Evolutionary conservation across 2,329 filamentous ascomycete species (phyloP), one percentile per base, ranked within the genome.

Genomic region (Thielaviopsis euricoi): DNA sequence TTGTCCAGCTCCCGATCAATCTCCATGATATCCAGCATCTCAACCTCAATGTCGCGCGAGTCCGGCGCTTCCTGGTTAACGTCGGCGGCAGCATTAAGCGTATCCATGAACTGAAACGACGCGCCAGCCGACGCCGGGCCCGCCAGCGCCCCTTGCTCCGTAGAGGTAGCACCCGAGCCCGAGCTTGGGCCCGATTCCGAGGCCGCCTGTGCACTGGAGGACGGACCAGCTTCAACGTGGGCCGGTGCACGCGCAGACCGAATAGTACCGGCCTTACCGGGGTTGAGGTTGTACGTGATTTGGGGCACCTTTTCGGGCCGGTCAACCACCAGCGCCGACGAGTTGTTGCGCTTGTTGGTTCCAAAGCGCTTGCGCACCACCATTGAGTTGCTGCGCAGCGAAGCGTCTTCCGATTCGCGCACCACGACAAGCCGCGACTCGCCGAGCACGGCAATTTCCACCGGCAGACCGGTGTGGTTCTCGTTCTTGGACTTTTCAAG

Each of bases 21-120:
- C 63, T 81, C 80, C 74, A 82, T 78, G 51, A 85, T 80, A 65
- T 83, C 80, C 63, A 85, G 71, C 72, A 82, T 77, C 67, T 82
- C 79, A 29, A 74, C 72, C 64, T 82, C 79, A 13, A 81, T 72
- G 58, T 82, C 74, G 33, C 79, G 70, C 25, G 71, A 70, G 55
- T 56, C 59, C 15, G 52, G 49, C 22, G 26, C 52, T 43, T 78
- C 75, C 37, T 75, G 73, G 22, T 70, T 70, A 6, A 70, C 67
- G 58, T 82, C 78, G 2, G 79, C 79, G 1, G 79, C 79, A 1
- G 71, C 74, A 53, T 70, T 73, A 33, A 82, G 65, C 19, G 71
- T 76, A 50, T 75, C 73, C 43, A 73, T 72, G 62, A 82, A 82
- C 15, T 55, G 58, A 43, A 60, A 56, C n/a, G 56, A 53, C 9